Evolutionary conservation across 768 basidiomycete genomes (phyloP), one percentile per base, ranked within the genome.

Genomic region (Tubosaeta brunneosetosa): DNA sequence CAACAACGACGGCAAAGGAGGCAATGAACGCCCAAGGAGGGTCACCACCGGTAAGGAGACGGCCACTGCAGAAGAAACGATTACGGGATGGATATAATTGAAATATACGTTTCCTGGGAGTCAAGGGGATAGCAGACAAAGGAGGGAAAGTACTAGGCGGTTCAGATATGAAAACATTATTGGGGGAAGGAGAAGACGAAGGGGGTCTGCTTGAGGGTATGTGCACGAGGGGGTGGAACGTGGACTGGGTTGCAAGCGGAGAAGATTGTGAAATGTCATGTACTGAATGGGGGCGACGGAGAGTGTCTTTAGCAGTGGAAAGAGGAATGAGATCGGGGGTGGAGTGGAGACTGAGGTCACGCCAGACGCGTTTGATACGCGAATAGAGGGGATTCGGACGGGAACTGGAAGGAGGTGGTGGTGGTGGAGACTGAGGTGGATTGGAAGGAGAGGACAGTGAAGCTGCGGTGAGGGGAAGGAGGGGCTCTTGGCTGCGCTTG

Each of bases 31-130:
- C 91, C 74, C 82, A 84, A 0, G 87, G 86, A 17, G 82, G 80
- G 71, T 97, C 95, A 1, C 91, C 91, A 7, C 94, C 93, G 0
- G 87, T 90, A 58, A 98, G 68, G 10, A 93, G 54, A 51, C 74
- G 80, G 0, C 94, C 94, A 1, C 74, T 57, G 50, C 87, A 73
- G 64, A 87, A 86, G 71, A 92, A 95, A 38, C 73, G 74, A 70
- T 92, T 94, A 51, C 82, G 74, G 3, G 89, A 89, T 1, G 84
- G 81, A 64, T 90, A 83, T 17, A 76, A 67, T 56, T 84, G 72
- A 67, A 86, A 85, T 48, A 82, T 82, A 32, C 80, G 79, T 47
- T 80, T 59, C 22, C 65, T 66, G 44, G 67, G 65, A 16, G 44
- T 12, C 13, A 50, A 6, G 29, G 77, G 76, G 9, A 68, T 57